Percentiles rank a stretch among this genome's conserved stretches.
phyloP scores from a whole-genome alignment of 2,329 filamentous ascomycete species.

The Fulvia fulva region DNA sequence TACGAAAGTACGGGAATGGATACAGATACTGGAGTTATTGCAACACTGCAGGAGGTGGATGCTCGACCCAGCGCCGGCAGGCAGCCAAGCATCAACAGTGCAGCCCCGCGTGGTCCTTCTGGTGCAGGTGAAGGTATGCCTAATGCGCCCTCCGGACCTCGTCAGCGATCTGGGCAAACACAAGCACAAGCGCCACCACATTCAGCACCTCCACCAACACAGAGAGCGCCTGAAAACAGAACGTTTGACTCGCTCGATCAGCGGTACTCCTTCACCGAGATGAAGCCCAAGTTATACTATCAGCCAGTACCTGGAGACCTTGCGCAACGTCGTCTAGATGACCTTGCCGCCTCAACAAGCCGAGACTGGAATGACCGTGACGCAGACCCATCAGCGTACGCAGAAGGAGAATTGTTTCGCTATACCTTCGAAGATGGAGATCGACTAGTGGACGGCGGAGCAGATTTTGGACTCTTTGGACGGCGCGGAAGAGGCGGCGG shows the following conservation, averaged over 20 bases:
- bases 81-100: neutral
- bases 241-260: constrained; percentile 48
- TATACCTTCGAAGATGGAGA: constrained; percentile 45
- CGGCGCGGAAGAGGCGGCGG: constrained; percentile 16
- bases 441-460: constrained; percentile 40
- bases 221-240: constrained; percentile 13
- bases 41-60: constrained; percentile 23
- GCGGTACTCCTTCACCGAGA: constrained; percentile 56
- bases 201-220: neutral
- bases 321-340: constrained; percentile 61
- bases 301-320: constrained; percentile 62
- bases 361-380: constrained; percentile 38
- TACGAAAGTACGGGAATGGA: constrained; percentile 51
- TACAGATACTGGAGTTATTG: constrained; percentile 49
- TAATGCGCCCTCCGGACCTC: constrained; percentile 23
- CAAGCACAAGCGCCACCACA: constrained; percentile 14
- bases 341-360: constrained; percentile 47
- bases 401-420: constrained; percentile 37
- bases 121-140: constrained; percentile 23
- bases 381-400: constrained; percentile 26
- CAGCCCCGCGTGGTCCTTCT: constrained; percentile 24
- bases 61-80: constrained; percentile 3
- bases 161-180: constrained; percentile 11
- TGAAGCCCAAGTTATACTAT: constrained; percentile 64
- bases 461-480: constrained; percentile 34